Conservation (phyloP, 2,329 filamentous ascomycete species). For the Dryadomyces quercivorus region DNA sequence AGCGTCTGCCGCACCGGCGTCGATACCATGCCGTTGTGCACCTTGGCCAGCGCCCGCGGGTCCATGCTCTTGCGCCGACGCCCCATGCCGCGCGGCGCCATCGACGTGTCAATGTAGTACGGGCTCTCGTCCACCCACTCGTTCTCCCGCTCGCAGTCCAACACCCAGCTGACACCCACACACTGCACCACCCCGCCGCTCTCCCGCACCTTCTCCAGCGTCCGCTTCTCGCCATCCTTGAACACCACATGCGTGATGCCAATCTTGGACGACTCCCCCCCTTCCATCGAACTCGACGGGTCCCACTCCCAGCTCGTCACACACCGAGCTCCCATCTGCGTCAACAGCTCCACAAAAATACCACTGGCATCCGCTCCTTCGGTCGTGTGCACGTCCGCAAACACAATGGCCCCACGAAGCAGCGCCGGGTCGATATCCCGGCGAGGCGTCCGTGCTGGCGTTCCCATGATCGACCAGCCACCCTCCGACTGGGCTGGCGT, state of each 20-base stretch:
- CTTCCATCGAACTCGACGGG: conserved; percentile 26
- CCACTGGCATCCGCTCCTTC: conserved; percentile 70
- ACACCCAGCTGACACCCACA: conserved; percentile 78
- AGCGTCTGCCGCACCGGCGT: conserved; percentile 20
- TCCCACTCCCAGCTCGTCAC: conserved; percentile 69
- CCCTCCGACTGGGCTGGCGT: conserved; percentile 36
- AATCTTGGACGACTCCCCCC: conserved; percentile 33
- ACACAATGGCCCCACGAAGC: conserved; percentile 62
- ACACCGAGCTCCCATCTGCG: conserved; percentile 70
- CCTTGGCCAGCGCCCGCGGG: conserved; percentile 55
- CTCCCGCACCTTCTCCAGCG: conserved; percentile 67
- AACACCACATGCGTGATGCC: conserved; percentile 83
- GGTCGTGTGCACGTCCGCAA: conserved; percentile 72
- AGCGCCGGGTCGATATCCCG: conserved; percentile 39
- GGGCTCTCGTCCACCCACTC: conserved; percentile 62
- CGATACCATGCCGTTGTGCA: conserved; percentile 52
- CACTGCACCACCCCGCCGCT: conserved; percentile 66
- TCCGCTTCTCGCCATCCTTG: conserved; percentile 74
- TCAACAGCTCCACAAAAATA: conserved; percentile 66
- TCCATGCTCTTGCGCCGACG: conserved; percentile 75
- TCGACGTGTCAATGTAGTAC: conserved; percentile 56
- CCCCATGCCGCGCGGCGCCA: conserved; percentile 56
- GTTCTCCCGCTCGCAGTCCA: conserved; percentile 70
- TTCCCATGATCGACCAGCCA: conserved; percentile 40
- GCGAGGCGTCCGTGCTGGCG: conserved; percentile 43